phyloP scores from a whole-genome alignment of 2,329 filamentous ascomycete species.

The Tetracladium maxilliforme region DNA sequence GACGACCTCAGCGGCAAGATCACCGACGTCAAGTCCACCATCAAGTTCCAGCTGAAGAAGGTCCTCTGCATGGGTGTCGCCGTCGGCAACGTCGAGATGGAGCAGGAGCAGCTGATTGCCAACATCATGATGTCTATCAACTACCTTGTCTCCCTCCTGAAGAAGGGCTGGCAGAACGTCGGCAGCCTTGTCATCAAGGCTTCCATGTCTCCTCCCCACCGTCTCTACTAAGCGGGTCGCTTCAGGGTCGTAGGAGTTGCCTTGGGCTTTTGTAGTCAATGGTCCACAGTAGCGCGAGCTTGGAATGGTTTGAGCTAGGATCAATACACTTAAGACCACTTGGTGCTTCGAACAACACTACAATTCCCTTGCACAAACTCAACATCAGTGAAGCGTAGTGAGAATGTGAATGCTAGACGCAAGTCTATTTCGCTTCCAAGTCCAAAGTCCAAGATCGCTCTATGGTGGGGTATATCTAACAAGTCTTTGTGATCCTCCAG shows the following conservation, averaged over 20 bases:
- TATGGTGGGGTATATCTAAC: conserved; percentile 12
- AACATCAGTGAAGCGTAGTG: too few relatives aligned
- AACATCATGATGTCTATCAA: conserved; percentile 99
- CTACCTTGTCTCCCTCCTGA: conserved; percentile 97
- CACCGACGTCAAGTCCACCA: conserved; percentile 99
- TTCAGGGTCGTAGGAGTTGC: too few relatives aligned
- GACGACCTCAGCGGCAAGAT: conserved; percentile 92
- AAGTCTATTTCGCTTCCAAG: too few relatives aligned
- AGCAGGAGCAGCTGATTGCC: conserved; percentile 82
- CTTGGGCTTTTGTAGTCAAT: too few relatives aligned
- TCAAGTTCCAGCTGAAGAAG: conserved; percentile 99
- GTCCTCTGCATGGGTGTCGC: conserved; percentile 99
- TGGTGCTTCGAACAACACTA: too few relatives aligned
- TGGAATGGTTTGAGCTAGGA: too few relatives aligned
- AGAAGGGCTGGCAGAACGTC: conserved; percentile 99
- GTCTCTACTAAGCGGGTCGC: conserved; percentile 99
- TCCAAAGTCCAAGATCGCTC: too few relatives aligned
- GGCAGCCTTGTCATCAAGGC: conserved; percentile 99
- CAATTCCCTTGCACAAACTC: too few relatives aligned
- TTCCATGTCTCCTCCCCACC: conserved; percentile 97
- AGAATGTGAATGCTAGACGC: too few relatives aligned
- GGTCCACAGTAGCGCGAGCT: too few relatives aligned
- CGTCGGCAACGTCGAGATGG: conserved; percentile 97
- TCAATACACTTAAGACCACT: too few relatives aligned
- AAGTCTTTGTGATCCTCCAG: conserved; percentile 53